Conservation (phyloP, 1,284 basidiomycete species). For the Puccinia polysora region DNA sequence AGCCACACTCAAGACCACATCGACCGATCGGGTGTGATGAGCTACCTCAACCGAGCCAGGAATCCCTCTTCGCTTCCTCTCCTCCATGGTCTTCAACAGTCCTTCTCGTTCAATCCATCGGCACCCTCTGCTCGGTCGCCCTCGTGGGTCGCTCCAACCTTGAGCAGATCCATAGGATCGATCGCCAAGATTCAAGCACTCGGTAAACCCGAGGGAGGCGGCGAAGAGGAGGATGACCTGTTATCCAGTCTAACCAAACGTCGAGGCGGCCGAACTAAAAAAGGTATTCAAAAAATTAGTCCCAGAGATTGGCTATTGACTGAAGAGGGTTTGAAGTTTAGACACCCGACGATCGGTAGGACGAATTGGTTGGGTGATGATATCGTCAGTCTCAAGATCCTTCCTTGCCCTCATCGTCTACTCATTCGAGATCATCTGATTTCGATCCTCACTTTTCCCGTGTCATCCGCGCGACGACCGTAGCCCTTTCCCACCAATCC, state of each 20-base stretch:
- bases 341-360: constrained; percentile 45
- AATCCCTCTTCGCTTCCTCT: no score
- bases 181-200: constrained; percentile 27
- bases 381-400: constrained; percentile 45
- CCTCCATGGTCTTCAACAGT: neutral
- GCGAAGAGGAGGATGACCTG: constrained; percentile 38
- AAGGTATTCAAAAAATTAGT: constrained; percentile 29
- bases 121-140: neutral
- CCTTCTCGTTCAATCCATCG: neutral
- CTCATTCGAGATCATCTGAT: neutral
- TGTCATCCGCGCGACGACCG: constrained; percentile 1
- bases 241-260: constrained; percentile 34
- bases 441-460: neutral
- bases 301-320: constrained; percentile 27
- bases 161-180: constrained; percentile 6
- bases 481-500: constrained; percentile 73
- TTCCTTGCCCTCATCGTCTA: neutral
- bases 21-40: no score
- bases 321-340: constrained; percentile 46
- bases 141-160: neutral
- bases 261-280: constrained; percentile 39
- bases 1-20: no score
- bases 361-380: constrained; percentile 49
- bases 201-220: constrained; percentile 1
- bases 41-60: no score